Percentiles rank a stretch among this genome's conserved stretches.
Evolutionary conservation across 441 rosid genomes (phyloP).

Genomic region (Bruguiera hainesii): DNA sequence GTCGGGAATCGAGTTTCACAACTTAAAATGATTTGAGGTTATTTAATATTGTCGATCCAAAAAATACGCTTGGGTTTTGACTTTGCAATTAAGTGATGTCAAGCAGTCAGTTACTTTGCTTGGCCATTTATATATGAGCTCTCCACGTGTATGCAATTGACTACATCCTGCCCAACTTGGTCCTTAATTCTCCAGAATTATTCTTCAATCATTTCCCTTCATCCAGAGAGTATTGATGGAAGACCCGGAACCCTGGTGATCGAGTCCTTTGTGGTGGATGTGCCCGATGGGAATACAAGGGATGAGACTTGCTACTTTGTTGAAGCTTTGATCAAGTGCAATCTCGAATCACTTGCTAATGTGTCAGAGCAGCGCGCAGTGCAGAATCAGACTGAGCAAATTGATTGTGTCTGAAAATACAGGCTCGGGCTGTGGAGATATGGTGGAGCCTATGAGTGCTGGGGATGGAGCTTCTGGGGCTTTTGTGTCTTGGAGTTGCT

Average conservation of each 20-base stretch:
- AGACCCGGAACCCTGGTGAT: constrained; percentile 8
- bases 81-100: neutral
- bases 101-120: neutral
- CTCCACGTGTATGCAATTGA: neutral
- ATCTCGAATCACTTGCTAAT: constrained; percentile 20
- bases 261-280: constrained; percentile 21
- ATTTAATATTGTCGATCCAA: too few species aligned
- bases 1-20: too few species aligned
- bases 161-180: neutral
- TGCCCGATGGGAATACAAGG: constrained; percentile 21
- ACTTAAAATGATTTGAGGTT: too few species aligned
- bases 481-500: neutral
- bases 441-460: neutral
- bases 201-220: constrained; percentile 4
- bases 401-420: neutral
- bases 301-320: constrained; percentile 22
- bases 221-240: constrained; percentile 2
- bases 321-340: constrained; percentile 24
- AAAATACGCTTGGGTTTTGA: neutral
- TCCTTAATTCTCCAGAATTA: neutral
- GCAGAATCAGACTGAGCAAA: constrained; percentile 18
- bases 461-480: neutral
- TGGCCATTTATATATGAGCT: neutral
- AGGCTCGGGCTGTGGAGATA: neutral
- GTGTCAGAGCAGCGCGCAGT: constrained; percentile 20